A percentile compares a stretch with the other conserved stretches of the same genome.
Conservation (phyloP, 805 yeast genomes). For the Komagataella mondaviorum region DNA sequence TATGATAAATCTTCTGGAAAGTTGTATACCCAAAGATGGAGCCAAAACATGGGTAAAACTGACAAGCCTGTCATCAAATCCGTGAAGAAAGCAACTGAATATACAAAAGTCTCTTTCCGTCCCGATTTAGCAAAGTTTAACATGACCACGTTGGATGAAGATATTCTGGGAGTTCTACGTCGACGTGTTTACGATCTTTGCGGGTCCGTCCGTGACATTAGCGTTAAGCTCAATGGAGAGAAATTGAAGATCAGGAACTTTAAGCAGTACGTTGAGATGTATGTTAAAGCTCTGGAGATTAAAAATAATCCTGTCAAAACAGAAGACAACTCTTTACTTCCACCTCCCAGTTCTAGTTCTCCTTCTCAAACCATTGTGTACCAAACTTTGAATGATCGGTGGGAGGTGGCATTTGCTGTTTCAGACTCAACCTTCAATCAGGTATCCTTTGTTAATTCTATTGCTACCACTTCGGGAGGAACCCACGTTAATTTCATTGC, state of each 20-base stretch:
- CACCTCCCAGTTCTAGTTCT: conserved; percentile 13
- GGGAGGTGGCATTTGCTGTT: conserved; percentile 94
- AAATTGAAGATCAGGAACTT: conserved; percentile 58
- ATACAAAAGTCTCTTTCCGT: conserved; percentile 73
- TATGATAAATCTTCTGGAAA: conserved; percentile 57
- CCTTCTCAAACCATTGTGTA: conserved; percentile 52
- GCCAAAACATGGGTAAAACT: conserved; percentile 68
- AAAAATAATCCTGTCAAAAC: conserved; percentile 14
- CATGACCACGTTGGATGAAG: conserved; percentile 77
- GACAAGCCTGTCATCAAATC: conserved; percentile 62
- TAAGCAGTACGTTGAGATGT: conserved; percentile 81
- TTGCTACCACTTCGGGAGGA: conserved; percentile 96
- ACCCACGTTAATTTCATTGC: conserved; percentile 82
- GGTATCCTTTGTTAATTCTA: conserved; percentile 92
- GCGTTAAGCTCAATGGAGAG: conserved; percentile 66
- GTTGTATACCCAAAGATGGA: conserved; percentile 75
- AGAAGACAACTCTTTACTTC: conserved; percentile 1
- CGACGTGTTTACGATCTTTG: conserved; percentile 94
- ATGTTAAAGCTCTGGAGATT: conserved; percentile 61
- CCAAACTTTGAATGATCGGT: conserved; percentile 70
- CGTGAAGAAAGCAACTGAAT: conserved; percentile 52
- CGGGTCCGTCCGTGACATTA: conserved; percentile 80
- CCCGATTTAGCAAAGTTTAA: conserved; percentile 80
- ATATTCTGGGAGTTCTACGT: conserved; percentile 69
- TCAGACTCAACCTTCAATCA: conserved; percentile 87